Percentiles rank a stretch among this genome's conserved stretches.
phyloP scores from a whole-genome alignment of 306 rosid species.

The Citrullus amarus region DNA sequence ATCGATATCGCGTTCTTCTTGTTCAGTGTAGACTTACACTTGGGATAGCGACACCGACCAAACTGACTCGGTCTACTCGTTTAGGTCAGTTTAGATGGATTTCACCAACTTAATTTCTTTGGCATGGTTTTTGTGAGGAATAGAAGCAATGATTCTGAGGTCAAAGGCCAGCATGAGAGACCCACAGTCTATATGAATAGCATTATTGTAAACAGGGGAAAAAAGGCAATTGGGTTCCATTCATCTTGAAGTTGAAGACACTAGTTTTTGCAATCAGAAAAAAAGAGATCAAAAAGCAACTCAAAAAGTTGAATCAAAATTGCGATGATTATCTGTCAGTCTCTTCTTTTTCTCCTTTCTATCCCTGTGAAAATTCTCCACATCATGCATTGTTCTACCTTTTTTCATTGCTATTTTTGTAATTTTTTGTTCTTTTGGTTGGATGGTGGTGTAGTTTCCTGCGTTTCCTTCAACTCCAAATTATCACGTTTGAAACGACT shows the following conservation, averaged over 20 bases:
- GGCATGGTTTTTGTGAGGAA: not conserved
- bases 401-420: not conserved
- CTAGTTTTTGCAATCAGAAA: not conserved
- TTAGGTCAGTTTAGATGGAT: not conserved
- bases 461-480: not conserved
- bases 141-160: not conserved
- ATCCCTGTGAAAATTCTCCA: not conserved
- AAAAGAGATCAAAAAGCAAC: not conserved
- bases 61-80: not conserved
- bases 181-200: not conserved
- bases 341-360: not conserved
- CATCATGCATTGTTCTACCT: not conserved
- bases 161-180: not conserved
- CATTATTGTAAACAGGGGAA: not conserved
- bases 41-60: not conserved
- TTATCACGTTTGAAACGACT: too few species aligned
- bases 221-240: not conserved
- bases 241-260: not conserved
- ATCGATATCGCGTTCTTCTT: not conserved
- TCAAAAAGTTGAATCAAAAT: slow-evolving; percentile 1
- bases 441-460: not conserved
- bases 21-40: not conserved
- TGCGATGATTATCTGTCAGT: not conserved
- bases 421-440: not conserved
- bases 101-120: not conserved